Conservation (phyloP, 331 rosid genomes). For the Arachis monticola region DNA sequence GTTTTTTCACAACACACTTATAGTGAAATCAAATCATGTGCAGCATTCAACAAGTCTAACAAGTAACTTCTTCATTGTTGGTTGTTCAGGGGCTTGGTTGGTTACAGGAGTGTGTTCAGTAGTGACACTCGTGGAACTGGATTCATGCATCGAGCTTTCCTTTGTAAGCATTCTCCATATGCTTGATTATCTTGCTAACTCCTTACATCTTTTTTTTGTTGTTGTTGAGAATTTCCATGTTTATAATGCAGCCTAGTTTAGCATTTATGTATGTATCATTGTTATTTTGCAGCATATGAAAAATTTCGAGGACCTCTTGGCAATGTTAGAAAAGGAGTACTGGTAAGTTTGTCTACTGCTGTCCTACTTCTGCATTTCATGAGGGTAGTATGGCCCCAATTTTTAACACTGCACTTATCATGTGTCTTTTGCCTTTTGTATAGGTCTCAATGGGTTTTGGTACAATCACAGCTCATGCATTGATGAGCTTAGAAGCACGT, state of each 20-base stretch:
- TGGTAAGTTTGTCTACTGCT: constrained; percentile 57
- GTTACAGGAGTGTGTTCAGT: constrained; percentile 96
- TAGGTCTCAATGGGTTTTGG: constrained; percentile 97
- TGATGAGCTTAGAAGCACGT: constrained; percentile 91
- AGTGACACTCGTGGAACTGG: constrained; percentile 99
- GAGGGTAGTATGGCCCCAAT: constrained; percentile 14
- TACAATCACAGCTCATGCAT: constrained; percentile 72
- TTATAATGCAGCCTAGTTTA: constrained; percentile 21
- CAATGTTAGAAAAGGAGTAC: constrained; percentile 96
- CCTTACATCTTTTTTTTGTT: not conserved
- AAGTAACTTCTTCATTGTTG: constrained; percentile 31
- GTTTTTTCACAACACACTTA: constrained; percentile 15
- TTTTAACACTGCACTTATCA: not conserved
- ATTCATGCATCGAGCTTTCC: constrained; percentile 98
- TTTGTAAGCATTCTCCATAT: constrained; percentile 54
- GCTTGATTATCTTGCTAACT: constrained; percentile 9
- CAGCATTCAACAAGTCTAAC: not conserved
- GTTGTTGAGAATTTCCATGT: not conserved
- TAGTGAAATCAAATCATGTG: constrained; percentile 27
- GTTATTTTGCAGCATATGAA: constrained; percentile 69
- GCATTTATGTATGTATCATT: constrained; percentile 24
- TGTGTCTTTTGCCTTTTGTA: constrained; percentile 32
- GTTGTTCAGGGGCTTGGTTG: constrained; percentile 92
- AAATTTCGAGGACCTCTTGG: constrained; percentile 89
- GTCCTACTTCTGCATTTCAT: constrained; percentile 17